A percentile compares a stretch with the other conserved stretches of the same genome.
Conservation (phyloP, 2,329 filamentous ascomycete genomes). For the Cordyceps cicadae region DNA sequence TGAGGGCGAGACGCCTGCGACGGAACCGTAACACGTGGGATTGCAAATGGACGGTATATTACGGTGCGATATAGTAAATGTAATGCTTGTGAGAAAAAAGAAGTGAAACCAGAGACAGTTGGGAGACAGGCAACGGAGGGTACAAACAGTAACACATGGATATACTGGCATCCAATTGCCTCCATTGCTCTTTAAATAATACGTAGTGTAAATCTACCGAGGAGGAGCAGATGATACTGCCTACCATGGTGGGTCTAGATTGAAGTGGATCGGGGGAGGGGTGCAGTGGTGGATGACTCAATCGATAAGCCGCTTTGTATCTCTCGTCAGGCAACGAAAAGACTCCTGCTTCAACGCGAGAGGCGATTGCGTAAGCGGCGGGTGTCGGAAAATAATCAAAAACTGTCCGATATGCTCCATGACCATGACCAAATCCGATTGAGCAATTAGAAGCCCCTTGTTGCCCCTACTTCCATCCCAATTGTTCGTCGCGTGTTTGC, state of each 20-base stretch:
- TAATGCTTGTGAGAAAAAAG: not conserved
- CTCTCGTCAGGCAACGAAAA: not conserved
- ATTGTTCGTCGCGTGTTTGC: not conserved
- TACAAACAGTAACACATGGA: not conserved
- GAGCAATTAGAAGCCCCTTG: not conserved
- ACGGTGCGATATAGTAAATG: not conserved
- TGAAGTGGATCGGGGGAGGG: not conserved
- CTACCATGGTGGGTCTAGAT: not conserved
- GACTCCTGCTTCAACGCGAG: not conserved
- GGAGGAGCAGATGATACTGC: not conserved
- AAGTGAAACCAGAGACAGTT: not conserved
- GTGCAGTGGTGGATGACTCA: constrained; percentile 7
- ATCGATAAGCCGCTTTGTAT: constrained; percentile 4
- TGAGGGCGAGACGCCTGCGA: not conserved
- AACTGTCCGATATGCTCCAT: fast-evolving
- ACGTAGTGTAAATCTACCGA: not conserved
- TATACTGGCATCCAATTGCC: too few relatives aligned
- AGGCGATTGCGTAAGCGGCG: not conserved
- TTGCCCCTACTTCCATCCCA: not conserved
- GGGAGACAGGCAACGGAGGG: not conserved
- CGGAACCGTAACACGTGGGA: not conserved
- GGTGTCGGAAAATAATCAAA: not conserved
- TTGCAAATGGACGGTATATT: not conserved
- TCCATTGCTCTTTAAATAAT: too few relatives aligned
- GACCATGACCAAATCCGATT: not conserved